Conservation (phyloP, 2,329 filamentous ascomycete genomes). For the Aureobasidium zeae region DNA sequence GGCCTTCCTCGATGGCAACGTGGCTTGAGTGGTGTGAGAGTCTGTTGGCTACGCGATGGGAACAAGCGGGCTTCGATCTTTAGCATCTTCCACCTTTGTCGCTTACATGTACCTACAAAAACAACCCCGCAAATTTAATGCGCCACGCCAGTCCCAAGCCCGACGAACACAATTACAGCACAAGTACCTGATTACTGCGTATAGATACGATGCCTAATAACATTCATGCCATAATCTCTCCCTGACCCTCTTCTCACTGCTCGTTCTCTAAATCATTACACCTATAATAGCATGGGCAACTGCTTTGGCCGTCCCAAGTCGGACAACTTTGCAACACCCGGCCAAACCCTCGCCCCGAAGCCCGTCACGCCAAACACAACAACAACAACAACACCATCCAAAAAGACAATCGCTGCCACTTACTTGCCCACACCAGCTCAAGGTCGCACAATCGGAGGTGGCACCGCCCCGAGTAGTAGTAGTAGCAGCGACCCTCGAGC, state of each 20-base stretch:
- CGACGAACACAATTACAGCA: too few relatives aligned
- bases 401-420: not conserved
- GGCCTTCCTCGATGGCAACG: not conserved
- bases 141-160: not conserved
- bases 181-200: too few relatives aligned
- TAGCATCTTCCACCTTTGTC: not conserved
- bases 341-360: constrained; percentile 55
- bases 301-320: constrained; percentile 64
- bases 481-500: constrained; percentile 53
- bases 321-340: constrained; percentile 62
- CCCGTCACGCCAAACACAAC: constrained; percentile 42
- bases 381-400: constrained; percentile 20
- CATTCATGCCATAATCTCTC: not conserved
- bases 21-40: too few relatives aligned
- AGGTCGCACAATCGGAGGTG: constrained; percentile 42
- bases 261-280: not conserved
- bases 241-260: not conserved
- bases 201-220: too few relatives aligned
- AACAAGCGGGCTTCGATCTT: too few relatives aligned
- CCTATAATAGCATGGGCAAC: constrained; percentile 82
- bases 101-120: too few relatives aligned
- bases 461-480: not conserved
- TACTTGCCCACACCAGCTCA: constrained; percentile 19
- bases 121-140: not conserved
- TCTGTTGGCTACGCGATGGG: too few relatives aligned